Base-by-base conservation (phyloP, 306 rosid genomes). In the Calophaca sinica region DNA sequence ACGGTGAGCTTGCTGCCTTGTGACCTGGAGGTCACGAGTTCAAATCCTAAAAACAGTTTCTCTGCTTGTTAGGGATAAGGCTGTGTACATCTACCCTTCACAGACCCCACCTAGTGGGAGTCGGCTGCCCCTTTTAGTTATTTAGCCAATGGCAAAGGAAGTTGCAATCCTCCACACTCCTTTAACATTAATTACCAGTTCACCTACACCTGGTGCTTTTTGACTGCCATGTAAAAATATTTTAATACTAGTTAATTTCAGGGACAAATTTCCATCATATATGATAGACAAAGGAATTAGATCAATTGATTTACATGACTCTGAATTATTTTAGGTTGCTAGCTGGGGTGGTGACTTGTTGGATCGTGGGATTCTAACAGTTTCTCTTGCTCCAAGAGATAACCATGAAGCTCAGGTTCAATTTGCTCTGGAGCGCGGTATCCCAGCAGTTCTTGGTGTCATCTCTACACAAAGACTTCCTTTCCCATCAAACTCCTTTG, bases 361-460 rank as follows among this genome's bases (percentile, higher is more conserved):
- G 75, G 99, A 96, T 71, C 91, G 98, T 4, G 97, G 98, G 50
- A 81, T 96, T 28, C 88, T 96, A 9, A 90, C 99, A 1, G 50
- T 96, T 71, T 96, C 99, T 80, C 93, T 96, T 41, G 99, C 99
- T 0, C 99, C 99, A 38, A 96, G 99, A 88, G 99, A 96, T 84
- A 96, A 96, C 87, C 99, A 96, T 81, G 99, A 96, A 89, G 99
- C 99, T 86, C 99, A 96, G 81, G 98, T 96, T 76, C 99, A 96
- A 81, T 96, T 96, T 71, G 99, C 99, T 20, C 75, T 96, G 39
- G 99, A 96, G 82, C 98, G 99, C 55, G 99, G 99, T 64, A 96
- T 96, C 79, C 99, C 99, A 1, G 99, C 99, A 6, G 79, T 96
- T 79, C 97, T 96, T 42, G 99, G 99, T 48, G 93, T 96, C 84